phyloP scores from a whole-genome alignment of 441 rosid genomes.

The Macaranga tanarius region DNA sequence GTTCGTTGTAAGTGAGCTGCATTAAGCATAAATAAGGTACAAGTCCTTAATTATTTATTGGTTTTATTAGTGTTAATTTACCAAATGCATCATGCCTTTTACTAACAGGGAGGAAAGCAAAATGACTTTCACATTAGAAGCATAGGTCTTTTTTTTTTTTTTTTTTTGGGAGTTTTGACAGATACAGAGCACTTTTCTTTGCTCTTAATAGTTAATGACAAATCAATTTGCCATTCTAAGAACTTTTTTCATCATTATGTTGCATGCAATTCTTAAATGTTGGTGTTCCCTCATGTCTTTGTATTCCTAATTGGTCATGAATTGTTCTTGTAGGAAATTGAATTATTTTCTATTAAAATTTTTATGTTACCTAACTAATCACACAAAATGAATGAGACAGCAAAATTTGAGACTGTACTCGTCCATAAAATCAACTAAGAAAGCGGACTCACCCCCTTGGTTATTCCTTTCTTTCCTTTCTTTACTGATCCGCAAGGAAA shows the following conservation, averaged over 20 bases:
- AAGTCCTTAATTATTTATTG: background rate
- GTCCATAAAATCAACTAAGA: conserved; percentile 24
- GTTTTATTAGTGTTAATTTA: background rate
- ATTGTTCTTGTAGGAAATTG: background rate
- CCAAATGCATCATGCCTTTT: background rate
- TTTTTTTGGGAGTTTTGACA: too few species aligned
- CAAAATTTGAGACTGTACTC: conserved; percentile 19
- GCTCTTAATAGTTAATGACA: background rate
- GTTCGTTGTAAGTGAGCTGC: background rate
- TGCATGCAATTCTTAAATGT: background rate
- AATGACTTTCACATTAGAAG: background rate
- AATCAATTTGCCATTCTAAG: background rate
- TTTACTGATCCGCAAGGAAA: background rate
- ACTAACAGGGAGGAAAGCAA: background rate
- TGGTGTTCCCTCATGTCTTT: background rate
- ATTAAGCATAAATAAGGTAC: conserved; percentile 6
- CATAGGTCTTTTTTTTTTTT: background rate
- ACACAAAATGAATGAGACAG: conserved; percentile 32
- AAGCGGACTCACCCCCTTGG: conserved; percentile 23
- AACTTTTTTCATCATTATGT: background rate
- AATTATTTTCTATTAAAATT: background rate
- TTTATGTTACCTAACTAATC: conserved; percentile 26
- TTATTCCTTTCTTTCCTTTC: conserved; percentile 13
- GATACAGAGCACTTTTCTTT: background rate
- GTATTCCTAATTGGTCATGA: background rate